Evolutionary conservation across 257 asterid species (phyloP), one percentile per base, ranked within the genome.

Genomic region (Osmanthus fragrans): DNA sequence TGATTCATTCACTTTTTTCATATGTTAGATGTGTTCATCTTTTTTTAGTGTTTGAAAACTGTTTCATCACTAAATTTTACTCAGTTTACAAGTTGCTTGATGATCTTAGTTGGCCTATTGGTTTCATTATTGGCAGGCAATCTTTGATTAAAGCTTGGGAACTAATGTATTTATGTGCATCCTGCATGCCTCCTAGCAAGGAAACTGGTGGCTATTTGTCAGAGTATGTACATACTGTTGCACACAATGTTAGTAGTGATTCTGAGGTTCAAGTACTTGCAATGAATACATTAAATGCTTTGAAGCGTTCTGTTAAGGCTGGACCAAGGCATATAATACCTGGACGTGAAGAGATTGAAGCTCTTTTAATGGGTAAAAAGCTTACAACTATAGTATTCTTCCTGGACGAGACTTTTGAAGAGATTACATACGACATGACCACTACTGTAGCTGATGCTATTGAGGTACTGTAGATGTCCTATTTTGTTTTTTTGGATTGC

Each of bases 111-210:
- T 76, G 67, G 51, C 70, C 72, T 78, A 56, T 63, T 69, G 73
- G 76, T 29, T 80, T 12, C 65, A 73, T 78, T 82, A 27, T 76
- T 13, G 51, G 70, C 86, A 96, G 99, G 94, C 82, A 81, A 42
- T 87, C 82, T 74, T 79, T 90, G 90, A 83, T 90, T 71, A 96
- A 90, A 82, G 97, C 97, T 39, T 96, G 98, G 99, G 98, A 96
- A 83, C 88, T 96, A 42, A 91, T 96, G 99, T 92, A 92, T 81
- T 77, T 96, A 54, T 93, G 97, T 75, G 94, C 96, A 74, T 93
- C 97, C 34, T 96, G 99, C 92, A 89, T 94, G 97, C 98, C 99
- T 67, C 98, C 99, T 72, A 90, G 92, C 92, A 94, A 96, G 87
- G 98, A 96, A 85, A 87, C 94, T 82, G 96, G 97, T 77, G 95